These are phyloP conservation scores for Monilinia fructigena DNA, from an alignment of 2,329 filamentous ascomycete species.

Conservation along the genomic window DNA sequence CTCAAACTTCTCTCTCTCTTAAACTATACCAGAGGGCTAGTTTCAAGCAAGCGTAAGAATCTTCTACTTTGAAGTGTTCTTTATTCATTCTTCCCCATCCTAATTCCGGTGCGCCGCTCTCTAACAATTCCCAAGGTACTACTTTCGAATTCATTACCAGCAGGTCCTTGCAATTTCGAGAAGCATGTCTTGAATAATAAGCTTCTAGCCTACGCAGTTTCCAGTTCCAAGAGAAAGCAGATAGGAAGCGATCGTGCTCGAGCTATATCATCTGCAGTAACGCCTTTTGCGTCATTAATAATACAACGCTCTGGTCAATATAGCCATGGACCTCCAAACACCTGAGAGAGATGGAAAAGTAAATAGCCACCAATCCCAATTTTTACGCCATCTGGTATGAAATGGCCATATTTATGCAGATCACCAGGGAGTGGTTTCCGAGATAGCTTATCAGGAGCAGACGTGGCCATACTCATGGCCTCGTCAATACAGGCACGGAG, in stretches of 20 bases:
- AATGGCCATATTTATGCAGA: constrained; percentile 34
- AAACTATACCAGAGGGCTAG: too few relatives aligned
- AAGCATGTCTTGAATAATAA: constrained; percentile 34
- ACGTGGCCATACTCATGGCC: not conserved
- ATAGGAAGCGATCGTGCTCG: constrained; percentile 29
- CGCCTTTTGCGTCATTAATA: not conserved
- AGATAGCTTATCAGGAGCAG: not conserved
- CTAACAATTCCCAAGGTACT: constrained; percentile 43
- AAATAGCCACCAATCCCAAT: constrained; percentile 47
- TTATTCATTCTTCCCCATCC: constrained; percentile 30
- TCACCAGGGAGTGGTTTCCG: constrained; percentile 30
- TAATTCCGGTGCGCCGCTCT: constrained; percentile 48
- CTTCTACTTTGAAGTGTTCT: not conserved
- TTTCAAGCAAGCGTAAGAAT: not conserved
- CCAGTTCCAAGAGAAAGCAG: constrained; percentile 34
- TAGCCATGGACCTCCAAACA: constrained; percentile 44
- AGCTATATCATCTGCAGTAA: constrained; percentile 1
- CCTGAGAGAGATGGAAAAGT: constrained; percentile 46
- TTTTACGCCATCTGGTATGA: constrained; percentile 43
- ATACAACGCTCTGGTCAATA: constrained; percentile 50
- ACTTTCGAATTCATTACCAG: constrained; percentile 24
- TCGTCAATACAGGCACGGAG: constrained; percentile 10
- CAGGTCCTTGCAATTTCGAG: constrained; percentile 30
- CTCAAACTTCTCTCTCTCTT: not conserved
- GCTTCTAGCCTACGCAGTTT: constrained; percentile 33